These are phyloP conservation scores for Pythium angustatum DNA, from an alignment of 352 stramenopile genomes.

Conservation along the genomic window DNA sequence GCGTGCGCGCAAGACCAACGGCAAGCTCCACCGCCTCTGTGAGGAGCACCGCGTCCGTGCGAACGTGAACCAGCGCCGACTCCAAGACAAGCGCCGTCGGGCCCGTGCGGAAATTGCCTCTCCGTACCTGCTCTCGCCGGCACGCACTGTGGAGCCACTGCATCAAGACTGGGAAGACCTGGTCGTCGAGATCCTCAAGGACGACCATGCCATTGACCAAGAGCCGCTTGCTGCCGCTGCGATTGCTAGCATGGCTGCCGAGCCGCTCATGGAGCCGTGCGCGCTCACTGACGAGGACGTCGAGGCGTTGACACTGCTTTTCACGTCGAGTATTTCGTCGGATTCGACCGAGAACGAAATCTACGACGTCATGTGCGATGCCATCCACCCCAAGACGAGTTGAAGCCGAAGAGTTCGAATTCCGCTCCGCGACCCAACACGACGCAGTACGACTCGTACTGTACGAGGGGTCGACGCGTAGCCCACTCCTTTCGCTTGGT, in stretches of 20 bases:
- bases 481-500: too few species aligned
- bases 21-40: conserved; percentile 59
- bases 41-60: conserved; percentile 58
- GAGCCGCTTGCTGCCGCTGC: conserved; percentile 11
- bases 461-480: too few species aligned
- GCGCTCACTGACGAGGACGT: conserved; percentile 18
- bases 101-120: conserved; percentile 4
- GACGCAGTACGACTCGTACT: too few species aligned
- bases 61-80: conserved; percentile 53
- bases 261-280: conserved; percentile 14
- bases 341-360: conserved; percentile 22
- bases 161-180: conserved; percentile 15
- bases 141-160: background rate
- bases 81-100: conserved; percentile 43
- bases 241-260: background rate
- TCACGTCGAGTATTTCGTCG: conserved; percentile 17
- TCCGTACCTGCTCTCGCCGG: conserved; percentile 13
- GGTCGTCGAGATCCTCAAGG: conserved; percentile 15
- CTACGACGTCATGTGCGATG: conserved; percentile 22
- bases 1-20: conserved; percentile 63
- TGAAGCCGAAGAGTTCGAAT: background rate
- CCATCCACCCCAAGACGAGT: conserved; percentile 3
- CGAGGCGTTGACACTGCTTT: conserved; percentile 18
- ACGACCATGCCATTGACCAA: conserved; percentile 1
- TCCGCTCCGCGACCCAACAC: background rate